Evolutionary conservation across 495 filamentous ascomycete genomes (phyloP), one percentile per base, ranked within the genome.

Genomic region (Neurospora pannonica): DNA sequence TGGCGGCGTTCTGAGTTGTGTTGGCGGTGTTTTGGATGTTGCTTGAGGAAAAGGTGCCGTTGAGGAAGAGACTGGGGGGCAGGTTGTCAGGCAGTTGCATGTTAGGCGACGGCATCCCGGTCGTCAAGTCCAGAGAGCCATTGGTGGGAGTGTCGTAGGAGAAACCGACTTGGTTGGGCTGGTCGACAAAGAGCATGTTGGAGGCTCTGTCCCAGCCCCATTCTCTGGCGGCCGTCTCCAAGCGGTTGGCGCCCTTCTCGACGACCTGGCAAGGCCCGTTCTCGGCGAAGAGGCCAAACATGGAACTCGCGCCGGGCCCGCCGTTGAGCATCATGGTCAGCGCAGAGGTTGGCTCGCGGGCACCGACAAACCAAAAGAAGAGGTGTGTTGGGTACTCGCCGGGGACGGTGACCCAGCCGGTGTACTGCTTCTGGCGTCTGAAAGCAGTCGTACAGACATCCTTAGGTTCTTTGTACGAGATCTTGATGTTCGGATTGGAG

Each of bases 321-420:
- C 90, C 90, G 82, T 90, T 91, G 77, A 92, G 84, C 90, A 89
- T 93, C 78, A 93, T 89, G 3, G 89, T 89, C 37, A 92, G 81
- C 31, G 88, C 87, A 5, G 87, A 86, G 43, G 88, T 88, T 43
- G 84, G 86, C 38, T 89, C 84, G 38, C 90, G 84, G 0, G 89
- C 88, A 75, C 89, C 91, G 74, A 94, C 87, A 77, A 92, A 94
- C 92, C 91, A 93, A 79, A 93, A 93, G 77, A 92, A 92, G 8
- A 89, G 88, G 78, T 93, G 92, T 72, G 91, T 90, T 28, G 89
- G 85, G 77, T 90, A 92, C 24, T 87, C 79, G 31, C 83, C 83
- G 0, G 81, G 75, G 17, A 86, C 78, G 72, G 82, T 86, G 37
- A 86, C 83, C 82, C 86, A 86, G 76, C 85, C 85, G 7, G 83